Evolutionary conservation across 2,329 filamentous ascomycete genomes (phyloP), one percentile per base, ranked within the genome.

Genomic region (Drechslerella stenobrocha): DNA sequence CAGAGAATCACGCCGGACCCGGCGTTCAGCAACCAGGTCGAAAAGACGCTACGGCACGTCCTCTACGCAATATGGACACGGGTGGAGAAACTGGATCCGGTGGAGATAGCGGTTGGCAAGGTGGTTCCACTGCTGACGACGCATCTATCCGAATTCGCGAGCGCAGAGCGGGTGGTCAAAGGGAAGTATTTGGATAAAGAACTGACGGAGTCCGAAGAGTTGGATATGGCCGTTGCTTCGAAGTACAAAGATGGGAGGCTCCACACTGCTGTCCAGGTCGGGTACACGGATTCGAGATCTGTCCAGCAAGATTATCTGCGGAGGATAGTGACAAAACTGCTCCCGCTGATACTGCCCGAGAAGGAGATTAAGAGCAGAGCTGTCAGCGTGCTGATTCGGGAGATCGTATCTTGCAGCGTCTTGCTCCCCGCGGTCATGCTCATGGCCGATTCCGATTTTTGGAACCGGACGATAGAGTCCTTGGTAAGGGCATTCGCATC

Each of bases 381-480:
- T 40, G 91, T 96, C 5, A 84, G 83, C 28, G 87, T 87, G 32
- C 79, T 98, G 55, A 82, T 96, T 65, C 86, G 88, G 72, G 95
- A 98, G 78, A 87, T 98, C 67, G 84, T 96, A n/a, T 82, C 90
- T 20, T 96, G 93, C 76, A 89, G 90, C n/a, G 86, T 98, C 35
- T 79, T 98, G 34, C 86, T 85, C 40, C 93, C 93, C 0, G 79
- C 95, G 20, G 81, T 96, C 74, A 85, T 87, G 73, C 80, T 90
- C 69, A 79, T 98, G 15, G 84, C 89, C 3, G 92, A 98, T 72
- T 91, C 95, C 1, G 95, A 98, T 78, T 95, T 88, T 6, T 98
- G 92, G 92, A 97, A 98, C 74, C 91, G 96, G 76, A 77, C 96
- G 65, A 90, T 97, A 81, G 92, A 97, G 76, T 91, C 87, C 58